These are phyloP conservation scores for Candida glucosophila DNA, from an alignment of 1,139 yeast species.

Conservation along the genomic window DNA sequence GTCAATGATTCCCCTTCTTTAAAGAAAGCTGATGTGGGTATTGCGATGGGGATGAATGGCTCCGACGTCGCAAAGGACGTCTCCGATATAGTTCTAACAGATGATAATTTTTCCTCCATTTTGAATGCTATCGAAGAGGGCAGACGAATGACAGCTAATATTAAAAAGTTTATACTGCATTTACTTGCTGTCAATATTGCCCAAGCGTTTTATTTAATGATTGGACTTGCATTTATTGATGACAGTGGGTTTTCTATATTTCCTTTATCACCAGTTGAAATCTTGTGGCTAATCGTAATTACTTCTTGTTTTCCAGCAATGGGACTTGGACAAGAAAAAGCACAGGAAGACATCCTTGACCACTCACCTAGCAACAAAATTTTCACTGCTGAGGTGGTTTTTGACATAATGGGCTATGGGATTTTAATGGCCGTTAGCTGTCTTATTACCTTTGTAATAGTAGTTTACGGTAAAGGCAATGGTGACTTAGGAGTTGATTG, in stretches of 20 bases:
- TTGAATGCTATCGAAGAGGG: constrained; percentile 78
- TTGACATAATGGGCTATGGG: constrained; percentile 74
- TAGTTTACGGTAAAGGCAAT: constrained; percentile 58
- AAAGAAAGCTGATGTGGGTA: constrained; percentile 76
- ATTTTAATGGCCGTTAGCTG: constrained; percentile 67
- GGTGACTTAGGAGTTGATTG: constrained; percentile 65
- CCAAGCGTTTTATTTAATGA: constrained; percentile 61
- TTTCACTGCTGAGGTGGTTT: constrained; percentile 61
- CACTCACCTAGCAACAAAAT: constrained; percentile 58
- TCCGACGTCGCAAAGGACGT: constrained; percentile 81
- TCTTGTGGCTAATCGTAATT: constrained; percentile 69
- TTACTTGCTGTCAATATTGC: constrained; percentile 73
- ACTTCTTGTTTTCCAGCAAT: constrained; percentile 81
- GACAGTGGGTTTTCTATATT: constrained; percentile 53
- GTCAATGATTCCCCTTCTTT: constrained; percentile 79
- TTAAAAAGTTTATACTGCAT: constrained; percentile 77
- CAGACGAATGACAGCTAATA: constrained; percentile 71
- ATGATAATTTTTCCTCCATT: constrained; percentile 73
- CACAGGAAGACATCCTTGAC: constrained; percentile 58
- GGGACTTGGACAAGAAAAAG: constrained; percentile 74
- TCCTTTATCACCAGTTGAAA: constrained; percentile 75
- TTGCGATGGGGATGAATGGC: constrained; percentile 81
- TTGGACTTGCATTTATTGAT: constrained; percentile 68
- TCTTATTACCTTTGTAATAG: constrained; percentile 55
- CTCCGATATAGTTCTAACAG: constrained; percentile 64